Base-by-base conservation (phyloP, 140 eudicot species). In the Ambrosia hybrid region DNA sequence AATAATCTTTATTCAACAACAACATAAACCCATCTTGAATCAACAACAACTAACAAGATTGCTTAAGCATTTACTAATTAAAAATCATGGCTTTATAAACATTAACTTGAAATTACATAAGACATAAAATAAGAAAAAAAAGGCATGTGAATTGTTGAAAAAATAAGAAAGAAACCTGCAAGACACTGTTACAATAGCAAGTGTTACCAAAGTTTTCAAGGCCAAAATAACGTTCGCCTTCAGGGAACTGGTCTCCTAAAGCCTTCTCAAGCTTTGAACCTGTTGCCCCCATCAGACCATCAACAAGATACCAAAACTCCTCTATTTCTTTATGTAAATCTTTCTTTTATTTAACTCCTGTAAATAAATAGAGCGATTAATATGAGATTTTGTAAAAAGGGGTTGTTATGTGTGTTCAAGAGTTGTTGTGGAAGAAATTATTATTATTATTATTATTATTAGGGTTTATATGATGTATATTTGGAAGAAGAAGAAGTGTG, bases 181-280 rank as follows among this genome's bases (percentile, higher is more conserved):
- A 70, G 39, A 91, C 97, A 61, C 90, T 83, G 85, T 91, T 91
- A 81, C 92, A 91, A 76, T 91, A 91, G 76, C 97, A 91, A 78
- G 97, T 91, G 82, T 91, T 91, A 65, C 97, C 97, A 66, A 88
- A 91, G 83, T 91, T 91, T 76, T 91, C 95, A 26, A 91, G 79
- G 0, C 97, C 97, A 61, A 91, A 91, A 59, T 91, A 91, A 0
- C 92, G 83, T 72, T 91, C 97, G 48, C 95, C 95, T 82, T 88
- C 97, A 49, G 95, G 95, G 61, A 91, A 88, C 52, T 91, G 97
- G 73, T 91, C 97, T 51, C 95, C 97, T 12, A 91, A 78, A 38
- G 97, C 95, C 73, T 91, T 91, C 85, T 91, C 97, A 69, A 88
- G 86, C 83, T 85, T 91, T 60, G 97, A 91, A 60, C 97, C 97